A percentile compares a stretch with the other conserved stretches of the same genome.
Evolutionary conservation across 495 filamentous ascomycete genomes (phyloP).

Genomic region (Hypoxylon lienhwacheense): DNA sequence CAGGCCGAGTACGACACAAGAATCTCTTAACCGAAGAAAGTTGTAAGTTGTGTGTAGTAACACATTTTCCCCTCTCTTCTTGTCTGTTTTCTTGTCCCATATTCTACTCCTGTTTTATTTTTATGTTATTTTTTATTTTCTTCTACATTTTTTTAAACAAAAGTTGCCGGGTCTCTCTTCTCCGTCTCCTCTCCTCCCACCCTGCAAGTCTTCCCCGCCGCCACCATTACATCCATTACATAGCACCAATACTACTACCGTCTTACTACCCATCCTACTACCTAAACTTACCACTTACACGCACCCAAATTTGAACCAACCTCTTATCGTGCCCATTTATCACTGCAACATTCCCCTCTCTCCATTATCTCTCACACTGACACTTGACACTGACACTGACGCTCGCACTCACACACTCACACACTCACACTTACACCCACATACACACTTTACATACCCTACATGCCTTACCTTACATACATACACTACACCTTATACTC

Average conservation of each 20-base stretch:
- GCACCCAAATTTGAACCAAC: constrained; percentile 27
- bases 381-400: constrained; percentile 31
- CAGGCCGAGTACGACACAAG: constrained; percentile 32
- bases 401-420: constrained; percentile 13
- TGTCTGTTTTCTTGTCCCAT: too few species aligned
- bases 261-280: too few species aligned
- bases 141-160: constrained; percentile 13
- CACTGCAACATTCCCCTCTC: constrained; percentile 35
- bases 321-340: constrained; percentile 33
- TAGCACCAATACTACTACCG: constrained; percentile 26
- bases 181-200: constrained; percentile 24
- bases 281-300: constrained; percentile 37
- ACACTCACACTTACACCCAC: constrained; percentile 11
- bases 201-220: constrained; percentile 42
- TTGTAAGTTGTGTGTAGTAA: constrained; percentile 33
- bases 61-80: constrained; percentile 25
- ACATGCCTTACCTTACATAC: too few species aligned
- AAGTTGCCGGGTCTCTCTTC: constrained; percentile 29
- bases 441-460: too few species aligned
- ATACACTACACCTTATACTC: constrained; percentile 7
- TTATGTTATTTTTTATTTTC: constrained; percentile 13
- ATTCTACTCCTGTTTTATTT: too few species aligned
- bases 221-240: constrained; percentile 42
- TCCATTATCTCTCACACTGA: constrained; percentile 35
- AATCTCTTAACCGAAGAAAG: constrained; percentile 35